These are phyloP conservation scores for Paramecium tetraurelia DNA, from an alignment of 73 alveolate species.

Conservation along the genomic window DNA sequence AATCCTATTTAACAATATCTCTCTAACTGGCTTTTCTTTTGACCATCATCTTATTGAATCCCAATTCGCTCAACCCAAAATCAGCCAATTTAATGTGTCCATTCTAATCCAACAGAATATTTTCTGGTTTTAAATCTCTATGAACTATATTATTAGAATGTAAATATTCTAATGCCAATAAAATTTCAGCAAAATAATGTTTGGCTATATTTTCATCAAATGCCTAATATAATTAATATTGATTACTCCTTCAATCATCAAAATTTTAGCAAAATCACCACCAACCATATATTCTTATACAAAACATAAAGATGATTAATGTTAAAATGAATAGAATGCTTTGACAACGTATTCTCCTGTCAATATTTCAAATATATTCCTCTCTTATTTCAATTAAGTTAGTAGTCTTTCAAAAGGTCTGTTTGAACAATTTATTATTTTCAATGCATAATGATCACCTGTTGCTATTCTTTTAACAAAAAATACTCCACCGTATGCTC, in stretches of 20 bases:
- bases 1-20: not conserved
- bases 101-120: slow-evolving; percentile 77
- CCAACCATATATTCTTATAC: slow-evolving; percentile 51
- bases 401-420: slow-evolving; percentile 18
- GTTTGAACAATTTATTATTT: slow-evolving; percentile 63
- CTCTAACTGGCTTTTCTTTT: slow-evolving; percentile 51
- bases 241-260: slow-evolving; percentile 51
- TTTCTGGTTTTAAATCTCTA: slow-evolving; percentile 87
- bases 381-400: slow-evolving; percentile 24
- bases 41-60: slow-evolving; percentile 57
- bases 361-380: slow-evolving; percentile 31
- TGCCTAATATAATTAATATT: slow-evolving; percentile 55
- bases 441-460: slow-evolving; percentile 68
- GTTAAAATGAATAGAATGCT: slow-evolving; percentile 38
- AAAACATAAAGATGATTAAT: slow-evolving; percentile 26
- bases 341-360: slow-evolving; percentile 34
- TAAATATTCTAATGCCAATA: slow-evolving; percentile 76
- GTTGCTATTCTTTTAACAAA: slow-evolving; percentile 61
- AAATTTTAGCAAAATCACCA: slow-evolving; percentile 69
- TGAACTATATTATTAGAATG: slow-evolving; percentile 78
- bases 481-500: slow-evolving; percentile 71
- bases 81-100: slow-evolving; percentile 83
- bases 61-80: slow-evolving; percentile 79
- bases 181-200: slow-evolving; percentile 78
- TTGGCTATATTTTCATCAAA: slow-evolving; percentile 77